Base-by-base conservation (phyloP, 2,329 filamentous ascomycete genomes). In the Epichloe uncinata region DNA sequence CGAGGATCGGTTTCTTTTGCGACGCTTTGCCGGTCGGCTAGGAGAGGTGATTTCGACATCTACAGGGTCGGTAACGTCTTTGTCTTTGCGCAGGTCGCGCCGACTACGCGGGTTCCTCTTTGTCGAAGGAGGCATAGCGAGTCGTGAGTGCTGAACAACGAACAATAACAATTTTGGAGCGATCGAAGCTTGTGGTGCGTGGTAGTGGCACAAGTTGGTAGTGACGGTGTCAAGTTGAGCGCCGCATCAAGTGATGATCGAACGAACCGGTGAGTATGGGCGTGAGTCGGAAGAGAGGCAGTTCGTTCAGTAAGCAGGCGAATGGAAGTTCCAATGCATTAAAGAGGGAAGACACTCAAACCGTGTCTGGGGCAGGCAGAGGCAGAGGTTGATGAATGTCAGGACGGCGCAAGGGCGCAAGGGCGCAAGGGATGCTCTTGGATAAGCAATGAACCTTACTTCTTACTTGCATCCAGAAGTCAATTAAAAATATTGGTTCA, bases 1-100 rank as follows among this genome's bases (percentile, higher is more conserved):
- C 37, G 56, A 50, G 37, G 56, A 57, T 6, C 38, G 45, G 33
- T 53, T 77, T 73, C 77, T 79, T 69, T 74, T 82, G 66, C 79
- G 76, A 60, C 79, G 78, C 69, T 83, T 83, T 11, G 73, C 68
- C n/a, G 79, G 79, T 49, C 78, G 74, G 52, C 73, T 76, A 13
- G 79, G 79, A 4, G 79, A 82, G 26, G 78, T 78, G 44, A 74
- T 70, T 42, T 75, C 71, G 46, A 63, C 67, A 42, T 75, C 70
- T 41, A 58, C 54, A 41, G 61, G 59, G 49, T 61, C 53, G 30
- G 62, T 57, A 42, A 61, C 59, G 42, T 65, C 61, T 48, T 63
- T 61, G 56, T 64, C 63, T 54, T 64, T 66, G 55, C 67, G 67
- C 54, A 61, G 53, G 49, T 70, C 67, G 58, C 68, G 66, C 54